Base-by-base conservation (phyloP, 2,329 filamentous ascomycete genomes). In the Aphanoascus verrucosus region DNA sequence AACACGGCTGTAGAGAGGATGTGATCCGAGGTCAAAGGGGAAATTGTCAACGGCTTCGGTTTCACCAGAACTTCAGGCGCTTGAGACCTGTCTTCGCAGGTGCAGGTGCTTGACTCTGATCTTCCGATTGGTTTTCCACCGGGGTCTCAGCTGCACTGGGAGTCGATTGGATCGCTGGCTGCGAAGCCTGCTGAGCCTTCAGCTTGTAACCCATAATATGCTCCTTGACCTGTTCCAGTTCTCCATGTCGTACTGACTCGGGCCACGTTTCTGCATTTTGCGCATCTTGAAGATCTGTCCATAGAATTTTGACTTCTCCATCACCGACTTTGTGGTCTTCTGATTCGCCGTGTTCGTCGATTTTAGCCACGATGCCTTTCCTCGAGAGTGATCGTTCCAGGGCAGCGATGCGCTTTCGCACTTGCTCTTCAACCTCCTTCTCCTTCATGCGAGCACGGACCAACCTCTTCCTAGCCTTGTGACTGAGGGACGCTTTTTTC, bases 211-310 rank as follows among this genome's bases (percentile, higher is more conserved):
- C 57, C 54, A 72, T 69, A 38, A 72, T 62, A 60, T 69, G 65
- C 46, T 65, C 63, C 15, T 64, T 63, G 51, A 57, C 65, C 28
- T 63, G 63, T 37, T 69, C 65, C 57, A 76, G 58, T 52, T 68
- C 65, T 52, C 68, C 72, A 56, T 76, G 73, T 5, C 65, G 59
- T 44, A 75, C 72, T 28, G 59, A 64, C n/a, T 63, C 60, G 9
- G 72, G 71, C 73, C 73, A 76, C 4, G 60, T 53, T 53, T 66
- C 59, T 6, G 73, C 73, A 55, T 62, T 67, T 37, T 65, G 64
- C 28, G 71, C 71, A 61, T 74, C 70, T 48, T 72, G 65, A 32
- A 73, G 42, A 60, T 76, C 71, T 14, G 65, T 67, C 73, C 73
- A 76, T 52, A 71, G 65, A 37, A 75, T 66, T 60, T 71, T 71